Conservation (phyloP, 768 basidiomycete genomes). For the Tricholoma flavovirens region DNA sequence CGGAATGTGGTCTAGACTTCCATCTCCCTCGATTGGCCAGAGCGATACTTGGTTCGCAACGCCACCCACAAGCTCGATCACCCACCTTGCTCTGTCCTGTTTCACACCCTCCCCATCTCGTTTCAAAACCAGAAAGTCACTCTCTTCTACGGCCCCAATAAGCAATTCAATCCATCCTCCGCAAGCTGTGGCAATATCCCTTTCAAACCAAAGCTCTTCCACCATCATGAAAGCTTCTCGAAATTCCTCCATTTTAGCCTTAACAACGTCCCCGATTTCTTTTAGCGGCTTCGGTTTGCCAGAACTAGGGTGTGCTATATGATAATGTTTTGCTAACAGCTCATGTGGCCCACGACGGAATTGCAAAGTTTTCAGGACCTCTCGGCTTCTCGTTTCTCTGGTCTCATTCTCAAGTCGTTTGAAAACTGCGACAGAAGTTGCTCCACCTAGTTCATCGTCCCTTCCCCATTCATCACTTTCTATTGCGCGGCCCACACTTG, state of each 20-base stretch:
- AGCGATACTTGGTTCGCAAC: slow-evolving; percentile 20
- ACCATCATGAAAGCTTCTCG: slow-evolving; percentile 44
- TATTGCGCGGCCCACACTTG: slow-evolving; percentile 52
- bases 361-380: slow-evolving; percentile 21
- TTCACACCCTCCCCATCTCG: slow-evolving; percentile 28
- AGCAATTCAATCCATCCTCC: slow-evolving; percentile 60
- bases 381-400: slow-evolving; percentile 35
- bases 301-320: slow-evolving; percentile 45
- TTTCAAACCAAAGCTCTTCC: slow-evolving; percentile 47
- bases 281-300: slow-evolving; percentile 34
- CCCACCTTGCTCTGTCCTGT: slow-evolving; percentile 33
- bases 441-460: slow-evolving; percentile 57
- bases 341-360: slow-evolving; percentile 32
- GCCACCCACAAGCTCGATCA: slow-evolving; percentile 39
- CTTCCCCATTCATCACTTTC: slow-evolving; percentile 71
- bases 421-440: slow-evolving; percentile 65
- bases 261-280: slow-evolving; percentile 46
- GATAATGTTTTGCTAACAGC: slow-evolving; percentile 42
- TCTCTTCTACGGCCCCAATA: slow-evolving; percentile 39
- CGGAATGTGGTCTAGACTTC: slow-evolving; percentile 36
- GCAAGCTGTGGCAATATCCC: slow-evolving; percentile 41
- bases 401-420: slow-evolving; percentile 33
- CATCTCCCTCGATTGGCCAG: slow-evolving; percentile 27
- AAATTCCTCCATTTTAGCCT: slow-evolving; percentile 49
- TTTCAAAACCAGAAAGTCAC: slow-evolving; percentile 33